These are phyloP conservation scores for Xeromyces bisporus DNA, from an alignment of 495 filamentous ascomycete species.

Conservation along the genomic window DNA sequence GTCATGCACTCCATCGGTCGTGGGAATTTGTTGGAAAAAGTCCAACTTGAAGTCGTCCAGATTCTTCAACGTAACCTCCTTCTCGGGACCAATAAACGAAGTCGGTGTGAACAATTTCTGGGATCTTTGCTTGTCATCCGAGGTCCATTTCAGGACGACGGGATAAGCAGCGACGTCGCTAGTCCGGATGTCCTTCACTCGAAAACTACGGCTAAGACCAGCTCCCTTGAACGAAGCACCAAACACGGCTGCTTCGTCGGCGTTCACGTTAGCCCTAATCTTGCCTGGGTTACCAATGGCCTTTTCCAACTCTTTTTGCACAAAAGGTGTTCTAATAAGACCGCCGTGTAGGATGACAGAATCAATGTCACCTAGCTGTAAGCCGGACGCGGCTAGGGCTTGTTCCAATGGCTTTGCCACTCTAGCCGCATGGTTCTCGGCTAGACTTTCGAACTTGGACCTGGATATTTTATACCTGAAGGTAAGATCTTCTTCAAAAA, in stretches of 20 bases:
- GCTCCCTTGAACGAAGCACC: conserved; percentile 92
- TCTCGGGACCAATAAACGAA: conserved; percentile 60
- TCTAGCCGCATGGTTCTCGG: conserved; percentile 48
- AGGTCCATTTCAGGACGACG: conserved; percentile 49
- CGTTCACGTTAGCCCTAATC: conserved; percentile 84
- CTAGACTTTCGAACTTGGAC: conserved; percentile 63
- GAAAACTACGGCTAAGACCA: conserved; percentile 78
- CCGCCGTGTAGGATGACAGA: conserved; percentile 90
- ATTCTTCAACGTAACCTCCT: conserved; percentile 78
- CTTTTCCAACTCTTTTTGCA: conserved; percentile 76
- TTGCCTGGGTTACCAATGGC: conserved; percentile 54
- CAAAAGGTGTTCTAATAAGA: conserved; percentile 78
- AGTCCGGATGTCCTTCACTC: conserved; percentile 86
- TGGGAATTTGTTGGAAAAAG: conserved; percentile 52
- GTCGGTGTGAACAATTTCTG: conserved; percentile 66
- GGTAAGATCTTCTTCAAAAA: conserved; percentile 73
- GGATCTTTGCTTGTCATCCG: conserved; percentile 44
- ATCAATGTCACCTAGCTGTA: conserved; percentile 63
- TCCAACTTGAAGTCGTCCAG: conserved; percentile 67
- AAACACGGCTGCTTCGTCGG: conserved; percentile 93
- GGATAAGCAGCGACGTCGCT: conserved; percentile 57
- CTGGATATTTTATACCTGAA: conserved; percentile 86
- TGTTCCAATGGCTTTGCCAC: conserved; percentile 52
- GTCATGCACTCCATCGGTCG: conserved; percentile 27
- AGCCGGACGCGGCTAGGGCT: conserved; percentile 53